phyloP scores from a whole-genome alignment of 108 stramenopile genomes.

The Fistulifera solaris region DNA sequence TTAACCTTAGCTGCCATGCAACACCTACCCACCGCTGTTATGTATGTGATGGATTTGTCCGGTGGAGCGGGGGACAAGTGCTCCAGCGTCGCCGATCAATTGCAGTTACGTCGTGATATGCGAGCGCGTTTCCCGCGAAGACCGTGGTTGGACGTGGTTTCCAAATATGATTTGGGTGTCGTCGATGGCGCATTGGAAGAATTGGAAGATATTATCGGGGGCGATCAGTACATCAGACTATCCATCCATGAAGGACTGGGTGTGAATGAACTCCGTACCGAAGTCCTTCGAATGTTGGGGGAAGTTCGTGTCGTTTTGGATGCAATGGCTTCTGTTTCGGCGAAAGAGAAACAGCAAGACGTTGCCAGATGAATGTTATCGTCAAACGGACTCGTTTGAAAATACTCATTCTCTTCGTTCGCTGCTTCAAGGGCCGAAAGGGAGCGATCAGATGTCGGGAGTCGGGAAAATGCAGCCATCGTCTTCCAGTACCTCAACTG shows the following conservation, averaged over 20 bases:
- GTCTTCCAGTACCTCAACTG: too few species aligned
- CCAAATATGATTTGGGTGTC: conserved; percentile 78
- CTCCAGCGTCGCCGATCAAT: conserved; percentile 76
- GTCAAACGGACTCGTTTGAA: too few species aligned
- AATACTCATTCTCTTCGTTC: too few species aligned
- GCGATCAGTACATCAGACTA: conserved; percentile 53
- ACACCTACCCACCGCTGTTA: conserved; percentile 92
- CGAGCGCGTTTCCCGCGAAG: conserved; percentile 71
- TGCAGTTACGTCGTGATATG: conserved; percentile 73
- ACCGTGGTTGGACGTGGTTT: conserved; percentile 96
- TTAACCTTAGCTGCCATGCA: conserved; percentile 93
- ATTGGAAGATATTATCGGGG: conserved; percentile 51
- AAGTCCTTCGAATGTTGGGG: conserved; percentile 80
- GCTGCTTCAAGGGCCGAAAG: too few species aligned
- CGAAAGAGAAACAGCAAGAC: too few species aligned
- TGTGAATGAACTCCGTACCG: conserved; percentile 59
- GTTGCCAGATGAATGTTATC: too few species aligned
- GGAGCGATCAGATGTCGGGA: too few species aligned
- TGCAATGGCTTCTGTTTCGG: too few species aligned
- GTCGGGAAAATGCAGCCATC: too few species aligned
- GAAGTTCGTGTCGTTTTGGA: conserved; percentile 82
- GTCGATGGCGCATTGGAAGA: conserved; percentile 65
- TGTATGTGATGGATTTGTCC: conserved; percentile 94
- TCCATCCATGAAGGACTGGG: conserved; percentile 69
- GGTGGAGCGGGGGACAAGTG: conserved; percentile 85